Evolutionary conservation across 805 yeast species (phyloP).

Genomic region (Lipomyces sp.): DNA sequence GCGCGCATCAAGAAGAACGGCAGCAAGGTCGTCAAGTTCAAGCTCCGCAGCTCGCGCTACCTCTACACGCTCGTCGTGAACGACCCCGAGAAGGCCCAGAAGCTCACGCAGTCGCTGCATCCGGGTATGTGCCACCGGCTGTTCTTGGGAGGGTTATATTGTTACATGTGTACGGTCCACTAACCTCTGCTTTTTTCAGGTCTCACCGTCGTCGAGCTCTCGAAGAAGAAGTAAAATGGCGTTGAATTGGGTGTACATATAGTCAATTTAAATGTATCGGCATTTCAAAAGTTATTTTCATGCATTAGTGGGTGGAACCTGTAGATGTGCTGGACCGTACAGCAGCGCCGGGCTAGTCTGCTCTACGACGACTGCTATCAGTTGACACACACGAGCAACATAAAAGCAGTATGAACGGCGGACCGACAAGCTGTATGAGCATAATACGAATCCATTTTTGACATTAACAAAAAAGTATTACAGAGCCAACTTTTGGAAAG

Average conservation of each 20-base stretch:
- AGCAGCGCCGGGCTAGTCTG: no score
- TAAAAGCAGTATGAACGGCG: no score
- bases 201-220: slow-evolving; percentile 25
- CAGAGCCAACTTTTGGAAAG: background rate
- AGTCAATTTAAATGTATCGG: no score
- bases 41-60: slow-evolving; percentile 93
- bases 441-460: no score
- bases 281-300: no score
- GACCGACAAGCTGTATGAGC: no score
- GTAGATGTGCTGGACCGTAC: no score
- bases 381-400: background rate
- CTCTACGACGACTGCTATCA: no score
- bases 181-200: slow-evolving; percentile 2
- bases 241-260: no score
- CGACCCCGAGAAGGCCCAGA: slow-evolving; percentile 96
- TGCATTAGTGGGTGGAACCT: no score
- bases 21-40: slow-evolving; percentile 95
- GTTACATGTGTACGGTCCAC: background rate
- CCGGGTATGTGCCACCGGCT: slow-evolving; percentile 45
- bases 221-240: slow-evolving; percentile 14
- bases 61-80: slow-evolving; percentile 93
- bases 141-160: background rate
- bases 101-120: slow-evolving; percentile 95
- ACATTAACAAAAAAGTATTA: no score
- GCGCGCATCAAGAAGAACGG: slow-evolving; percentile 94